A percentile compares a stretch with the other conserved stretches of the same genome.
Conservation (phyloP, 176 grass and related monocot species). For the Stipa capillata region DNA sequence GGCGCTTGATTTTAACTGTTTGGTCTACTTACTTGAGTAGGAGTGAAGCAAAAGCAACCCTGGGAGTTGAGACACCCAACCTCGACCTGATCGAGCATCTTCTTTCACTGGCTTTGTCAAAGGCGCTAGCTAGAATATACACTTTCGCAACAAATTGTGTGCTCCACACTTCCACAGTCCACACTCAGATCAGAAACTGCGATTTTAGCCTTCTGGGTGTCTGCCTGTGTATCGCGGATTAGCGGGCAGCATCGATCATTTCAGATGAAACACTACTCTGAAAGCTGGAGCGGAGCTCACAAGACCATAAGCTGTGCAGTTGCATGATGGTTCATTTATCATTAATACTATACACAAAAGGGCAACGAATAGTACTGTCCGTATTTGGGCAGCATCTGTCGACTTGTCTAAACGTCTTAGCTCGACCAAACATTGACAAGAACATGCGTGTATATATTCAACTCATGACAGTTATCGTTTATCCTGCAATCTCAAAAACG, state of each 20-base stretch:
- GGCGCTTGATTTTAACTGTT: conserved; percentile 18
- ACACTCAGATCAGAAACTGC: neutral
- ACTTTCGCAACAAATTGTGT: conserved; percentile 23
- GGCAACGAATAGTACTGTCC: neutral
- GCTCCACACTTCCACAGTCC: neutral
- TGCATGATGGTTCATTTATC: neutral
- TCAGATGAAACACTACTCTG: neutral
- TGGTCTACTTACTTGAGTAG: conserved; percentile 29
- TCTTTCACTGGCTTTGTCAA: neutral
- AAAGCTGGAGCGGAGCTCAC: neutral
- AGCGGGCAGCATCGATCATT: no score
- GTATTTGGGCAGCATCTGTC: neutral
- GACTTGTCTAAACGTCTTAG: no score
- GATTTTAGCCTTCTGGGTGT: neutral
- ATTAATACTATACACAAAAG: neutral
- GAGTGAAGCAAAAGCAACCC: conserved; percentile 51
- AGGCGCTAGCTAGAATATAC: neutral
- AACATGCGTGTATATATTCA: neutral
- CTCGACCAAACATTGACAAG: no score
- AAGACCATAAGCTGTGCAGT: neutral
- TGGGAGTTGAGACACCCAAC: neutral
- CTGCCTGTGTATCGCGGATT: no score
- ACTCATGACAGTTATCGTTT: neutral
- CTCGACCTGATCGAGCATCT: conserved; percentile 3
- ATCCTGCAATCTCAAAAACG: no score